Conservation (phyloP, 2,329 filamentous ascomycete species). For the Penicillium brevicompactum region DNA sequence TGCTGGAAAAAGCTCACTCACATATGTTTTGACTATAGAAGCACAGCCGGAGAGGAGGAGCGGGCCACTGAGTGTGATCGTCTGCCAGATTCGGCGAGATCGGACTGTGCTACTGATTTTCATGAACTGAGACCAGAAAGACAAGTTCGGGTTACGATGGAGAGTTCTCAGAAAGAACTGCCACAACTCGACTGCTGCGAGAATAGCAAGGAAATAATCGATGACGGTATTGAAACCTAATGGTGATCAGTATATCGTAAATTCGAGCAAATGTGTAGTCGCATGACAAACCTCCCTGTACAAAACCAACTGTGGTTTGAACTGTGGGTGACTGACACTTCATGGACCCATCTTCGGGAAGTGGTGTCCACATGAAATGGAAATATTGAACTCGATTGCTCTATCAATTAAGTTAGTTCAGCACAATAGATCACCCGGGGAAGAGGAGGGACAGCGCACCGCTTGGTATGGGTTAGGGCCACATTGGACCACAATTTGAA, state of each 20-base stretch:
- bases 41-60: constrained; percentile 38
- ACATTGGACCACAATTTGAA: constrained; percentile 40
- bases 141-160: constrained; percentile 24
- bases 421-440: not conserved
- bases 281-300: constrained; percentile 33
- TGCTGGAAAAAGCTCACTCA: constrained; percentile 7
- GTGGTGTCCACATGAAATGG: constrained; percentile 42
- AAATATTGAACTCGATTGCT: constrained; percentile 35
- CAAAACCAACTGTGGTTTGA: constrained; percentile 39
- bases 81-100: constrained; percentile 40
- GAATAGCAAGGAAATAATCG: constrained; percentile 34
- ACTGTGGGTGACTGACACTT: constrained; percentile 35
- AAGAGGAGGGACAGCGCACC: constrained; percentile 13
- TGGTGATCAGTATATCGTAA: not conserved
- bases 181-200: constrained; percentile 40
- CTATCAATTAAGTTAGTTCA: constrained; percentile 33
- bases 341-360: constrained; percentile 37
- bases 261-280: no score
- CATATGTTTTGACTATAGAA: constrained; percentile 41
- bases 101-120: constrained; percentile 33
- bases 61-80: constrained; percentile 35
- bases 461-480: constrained; percentile 35
- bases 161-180: constrained; percentile 36
- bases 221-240: constrained; percentile 37
- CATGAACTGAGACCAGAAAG: constrained; percentile 32